A percentile compares a stretch with the other conserved stretches of the same genome.
These are phyloP conservation scores for Saccharomyces mikatae DNA, from an alignment of 805 yeast species.

Conservation along the genomic window DNA sequence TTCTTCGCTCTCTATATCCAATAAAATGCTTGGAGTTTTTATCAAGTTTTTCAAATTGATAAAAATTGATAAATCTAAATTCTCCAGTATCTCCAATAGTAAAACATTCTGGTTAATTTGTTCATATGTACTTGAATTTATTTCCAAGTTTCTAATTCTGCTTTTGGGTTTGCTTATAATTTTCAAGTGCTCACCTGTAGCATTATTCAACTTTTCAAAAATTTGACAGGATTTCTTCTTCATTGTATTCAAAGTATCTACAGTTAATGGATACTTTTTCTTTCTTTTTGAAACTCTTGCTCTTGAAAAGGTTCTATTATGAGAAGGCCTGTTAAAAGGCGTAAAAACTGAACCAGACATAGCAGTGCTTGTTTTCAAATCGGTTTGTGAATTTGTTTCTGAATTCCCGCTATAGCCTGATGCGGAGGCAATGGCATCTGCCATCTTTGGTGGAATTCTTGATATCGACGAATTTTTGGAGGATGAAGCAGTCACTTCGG, in stretches of 20 bases:
- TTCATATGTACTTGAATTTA: slow-evolving; percentile 20
- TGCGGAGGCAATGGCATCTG: slow-evolving; percentile 18
- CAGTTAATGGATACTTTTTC: slow-evolving; percentile 20
- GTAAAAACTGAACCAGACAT: background rate
- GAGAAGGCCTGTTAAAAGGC: slow-evolving; percentile 9
- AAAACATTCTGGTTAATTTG: slow-evolving; percentile 18
- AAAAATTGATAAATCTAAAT: slow-evolving; percentile 22
- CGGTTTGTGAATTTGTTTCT: background rate
- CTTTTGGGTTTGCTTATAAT: slow-evolving; percentile 10
- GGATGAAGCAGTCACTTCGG: background rate
- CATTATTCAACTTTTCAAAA: slow-evolving; percentile 15
- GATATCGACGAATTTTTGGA: slow-evolving; percentile 1
- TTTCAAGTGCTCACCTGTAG: slow-evolving; percentile 6
- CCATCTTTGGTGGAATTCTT: slow-evolving; percentile 17
- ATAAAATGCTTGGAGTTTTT: background rate
- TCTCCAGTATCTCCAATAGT: slow-evolving; percentile 19
- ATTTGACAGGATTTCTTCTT: slow-evolving; percentile 16
- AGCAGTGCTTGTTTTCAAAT: background rate
- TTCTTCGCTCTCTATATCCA: slow-evolving; percentile 27
- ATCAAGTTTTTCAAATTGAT: slow-evolving; percentile 18
- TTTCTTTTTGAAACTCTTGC: slow-evolving; percentile 14
- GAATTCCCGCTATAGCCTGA: slow-evolving; percentile 11
- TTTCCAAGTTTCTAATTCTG: slow-evolving; percentile 13
- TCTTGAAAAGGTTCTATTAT: slow-evolving; percentile 14
- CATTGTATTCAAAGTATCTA: slow-evolving; percentile 21